Evolutionary conservation across 768 basidiomycete genomes (phyloP).

Genomic region (Leccinum subgranulosum): DNA sequence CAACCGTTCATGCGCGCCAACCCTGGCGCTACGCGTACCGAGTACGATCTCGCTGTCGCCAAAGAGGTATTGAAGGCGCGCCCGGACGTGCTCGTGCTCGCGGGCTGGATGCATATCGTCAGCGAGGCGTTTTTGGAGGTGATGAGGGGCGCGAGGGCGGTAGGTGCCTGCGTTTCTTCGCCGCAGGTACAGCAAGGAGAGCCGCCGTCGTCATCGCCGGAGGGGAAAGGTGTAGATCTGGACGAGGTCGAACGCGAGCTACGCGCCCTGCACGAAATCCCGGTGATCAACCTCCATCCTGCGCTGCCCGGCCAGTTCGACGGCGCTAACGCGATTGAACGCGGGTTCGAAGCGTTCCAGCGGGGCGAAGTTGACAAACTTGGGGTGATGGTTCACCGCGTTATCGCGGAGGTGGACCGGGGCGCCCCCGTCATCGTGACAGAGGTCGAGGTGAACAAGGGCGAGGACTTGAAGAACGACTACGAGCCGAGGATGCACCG

Average conservation of each 20-base stretch:
- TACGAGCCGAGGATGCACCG: conserved; percentile 77
- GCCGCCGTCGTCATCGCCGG: background rate
- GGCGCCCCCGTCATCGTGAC: conserved; percentile 84
- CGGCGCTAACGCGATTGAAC: conserved; percentile 85
- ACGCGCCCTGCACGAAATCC: conserved; percentile 39
- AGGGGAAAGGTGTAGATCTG: background rate
- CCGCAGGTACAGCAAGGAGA: too few relatives aligned
- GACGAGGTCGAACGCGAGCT: conserved; percentile 30
- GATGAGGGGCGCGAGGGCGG: conserved; percentile 41
- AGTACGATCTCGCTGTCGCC: conserved; percentile 86
- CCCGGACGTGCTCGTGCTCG: conserved; percentile 90
- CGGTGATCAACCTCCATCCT: conserved; percentile 96
- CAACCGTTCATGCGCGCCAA: conserved; percentile 78
- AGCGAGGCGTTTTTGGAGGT: conserved; percentile 76
- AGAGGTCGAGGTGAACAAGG: conserved; percentile 69
- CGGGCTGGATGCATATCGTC: conserved; percentile 99
- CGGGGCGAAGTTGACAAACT: conserved; percentile 73
- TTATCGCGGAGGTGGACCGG: conserved; percentile 89
- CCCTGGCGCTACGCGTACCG: conserved; percentile 68
- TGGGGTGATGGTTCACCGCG: conserved; percentile 92
- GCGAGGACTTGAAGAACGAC: conserved; percentile 60
- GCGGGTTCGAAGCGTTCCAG: conserved; percentile 87
- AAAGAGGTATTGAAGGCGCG: conserved; percentile 53
- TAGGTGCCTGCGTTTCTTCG: background rate
- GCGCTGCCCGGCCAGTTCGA: conserved; percentile 96